These are phyloP conservation scores for Calophaca sinica DNA, from an alignment of 306 rosid genomes.

Conservation along the genomic window DNA sequence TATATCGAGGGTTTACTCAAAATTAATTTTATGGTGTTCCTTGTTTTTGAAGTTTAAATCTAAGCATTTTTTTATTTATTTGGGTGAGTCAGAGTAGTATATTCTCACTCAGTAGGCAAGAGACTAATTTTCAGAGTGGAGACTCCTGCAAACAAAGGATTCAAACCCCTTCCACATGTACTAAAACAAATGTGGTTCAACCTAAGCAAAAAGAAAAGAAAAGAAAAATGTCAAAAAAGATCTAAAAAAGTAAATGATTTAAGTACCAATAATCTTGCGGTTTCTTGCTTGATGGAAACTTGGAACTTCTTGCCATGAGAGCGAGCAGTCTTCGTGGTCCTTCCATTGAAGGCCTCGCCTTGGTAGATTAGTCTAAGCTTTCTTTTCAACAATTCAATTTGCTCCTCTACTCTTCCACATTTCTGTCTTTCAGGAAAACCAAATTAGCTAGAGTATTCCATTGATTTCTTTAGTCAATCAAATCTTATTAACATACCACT, in stretches of 20 bases:
- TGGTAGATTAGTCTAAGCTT: constrained; percentile 76
- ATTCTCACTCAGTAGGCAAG: too few relatives aligned
- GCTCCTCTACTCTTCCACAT: constrained; percentile 86
- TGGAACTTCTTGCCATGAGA: constrained; percentile 93
- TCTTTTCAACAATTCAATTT: constrained; percentile 76
- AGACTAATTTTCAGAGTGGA: too few relatives aligned
- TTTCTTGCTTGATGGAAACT: constrained; percentile 91
- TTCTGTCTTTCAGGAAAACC: constrained; percentile 51
- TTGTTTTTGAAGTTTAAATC: not conserved
- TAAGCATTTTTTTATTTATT: too few relatives aligned
- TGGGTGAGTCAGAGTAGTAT: too few relatives aligned
- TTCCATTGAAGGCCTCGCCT: constrained; percentile 91
- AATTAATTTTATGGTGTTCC: not conserved
- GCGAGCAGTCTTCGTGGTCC: constrained; percentile 84
- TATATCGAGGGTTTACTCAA: too few relatives aligned
- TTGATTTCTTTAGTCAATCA: not conserved
- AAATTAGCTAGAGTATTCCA: constrained; percentile 5
- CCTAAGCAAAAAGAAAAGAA: not conserved
- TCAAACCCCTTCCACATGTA: too few relatives aligned
- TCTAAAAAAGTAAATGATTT: not conserved
- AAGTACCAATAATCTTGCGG: constrained; percentile 86
- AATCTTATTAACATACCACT: not conserved
- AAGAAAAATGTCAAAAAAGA: not conserved
- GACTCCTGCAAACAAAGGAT: too few relatives aligned
- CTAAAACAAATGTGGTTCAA: not conserved